A percentile compares a stretch with the other conserved stretches of the same genome.
phyloP scores from a whole-genome alignment of 441 rosid genomes.

The Euphorbia corollata region DNA sequence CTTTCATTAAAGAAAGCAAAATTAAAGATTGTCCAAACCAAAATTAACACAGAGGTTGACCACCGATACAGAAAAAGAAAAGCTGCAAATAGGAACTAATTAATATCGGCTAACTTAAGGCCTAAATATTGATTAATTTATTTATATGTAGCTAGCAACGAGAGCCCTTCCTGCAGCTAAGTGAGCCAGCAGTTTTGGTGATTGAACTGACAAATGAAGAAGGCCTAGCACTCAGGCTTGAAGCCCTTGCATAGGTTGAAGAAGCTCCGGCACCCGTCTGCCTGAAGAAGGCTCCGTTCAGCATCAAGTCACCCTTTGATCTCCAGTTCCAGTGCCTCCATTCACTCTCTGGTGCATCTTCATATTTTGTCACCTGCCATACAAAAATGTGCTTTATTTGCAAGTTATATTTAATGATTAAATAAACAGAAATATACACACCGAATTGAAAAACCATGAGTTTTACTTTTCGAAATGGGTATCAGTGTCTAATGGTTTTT shows the following conservation, averaged over 20 bases:
- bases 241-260: conserved; percentile 51
- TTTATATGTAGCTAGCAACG: conserved; percentile 25
- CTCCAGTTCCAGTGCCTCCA: conserved; percentile 72
- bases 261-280: conserved; percentile 49
- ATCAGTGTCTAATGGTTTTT: too few relatives aligned
- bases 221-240: conserved; percentile 55
- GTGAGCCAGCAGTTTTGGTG: conserved; percentile 49
- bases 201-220: conserved; percentile 42
- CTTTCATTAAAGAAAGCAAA: background rate
- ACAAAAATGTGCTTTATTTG: background rate
- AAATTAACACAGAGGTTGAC: conserved; percentile 11
- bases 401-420: conserved; percentile 15
- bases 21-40: conserved; percentile 9
- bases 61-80: background rate
- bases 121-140: too few relatives aligned
- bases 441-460: too few relatives aligned
- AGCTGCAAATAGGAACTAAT: background rate
- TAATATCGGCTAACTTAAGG: background rate
- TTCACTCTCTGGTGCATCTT: conserved; percentile 35
- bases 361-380: conserved; percentile 51
- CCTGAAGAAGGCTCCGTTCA: conserved; percentile 60
- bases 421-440: too few relatives aligned
- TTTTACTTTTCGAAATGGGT: too few relatives aligned
- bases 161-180: conserved; percentile 38
- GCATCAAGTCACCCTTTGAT: conserved; percentile 50